Evolutionary conservation across 2,329 filamentous ascomycete species (phyloP).

Genomic region (Fusarium sp.): DNA sequence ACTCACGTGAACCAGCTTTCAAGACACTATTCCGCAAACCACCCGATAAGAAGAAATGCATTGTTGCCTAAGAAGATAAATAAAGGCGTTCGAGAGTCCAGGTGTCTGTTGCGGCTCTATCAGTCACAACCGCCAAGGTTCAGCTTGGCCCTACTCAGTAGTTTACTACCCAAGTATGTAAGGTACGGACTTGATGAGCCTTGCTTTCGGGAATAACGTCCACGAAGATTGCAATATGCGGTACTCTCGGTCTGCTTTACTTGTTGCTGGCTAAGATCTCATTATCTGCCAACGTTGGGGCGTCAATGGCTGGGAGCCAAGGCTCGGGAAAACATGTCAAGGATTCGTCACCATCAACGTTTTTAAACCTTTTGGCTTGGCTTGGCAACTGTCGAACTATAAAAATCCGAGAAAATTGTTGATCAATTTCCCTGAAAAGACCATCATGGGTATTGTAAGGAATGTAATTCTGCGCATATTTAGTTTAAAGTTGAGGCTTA

Average conservation of each 20-base stretch:
- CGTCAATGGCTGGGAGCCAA: not conserved
- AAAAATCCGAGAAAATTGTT: not conserved
- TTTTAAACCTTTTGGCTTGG: constrained; percentile 1
- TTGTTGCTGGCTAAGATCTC: not conserved
- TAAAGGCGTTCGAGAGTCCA: not conserved
- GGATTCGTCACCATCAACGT: constrained; percentile 13
- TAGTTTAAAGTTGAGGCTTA: constrained; percentile 29
- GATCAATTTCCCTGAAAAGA: constrained; percentile 6
- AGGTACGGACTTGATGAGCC: not conserved
- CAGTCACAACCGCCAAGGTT: not conserved
- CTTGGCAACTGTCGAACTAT: not conserved
- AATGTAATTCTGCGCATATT: constrained; percentile 27
- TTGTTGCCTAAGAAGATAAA: not conserved
- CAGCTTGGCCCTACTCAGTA: not conserved
- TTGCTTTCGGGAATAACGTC: not conserved
- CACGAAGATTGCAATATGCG: not conserved
- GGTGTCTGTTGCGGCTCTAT: not conserved
- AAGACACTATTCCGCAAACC: accelerated
- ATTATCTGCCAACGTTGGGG: not conserved
- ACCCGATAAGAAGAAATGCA: not conserved
- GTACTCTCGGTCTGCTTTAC: not conserved
- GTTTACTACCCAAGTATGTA: not conserved
- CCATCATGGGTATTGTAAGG: constrained; percentile 20
- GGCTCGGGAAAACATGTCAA: not conserved
- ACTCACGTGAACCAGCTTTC: not conserved